Evolutionary conservation across 805 yeast genomes (phyloP).

Genomic region (Cyberlindnera veronae): DNA sequence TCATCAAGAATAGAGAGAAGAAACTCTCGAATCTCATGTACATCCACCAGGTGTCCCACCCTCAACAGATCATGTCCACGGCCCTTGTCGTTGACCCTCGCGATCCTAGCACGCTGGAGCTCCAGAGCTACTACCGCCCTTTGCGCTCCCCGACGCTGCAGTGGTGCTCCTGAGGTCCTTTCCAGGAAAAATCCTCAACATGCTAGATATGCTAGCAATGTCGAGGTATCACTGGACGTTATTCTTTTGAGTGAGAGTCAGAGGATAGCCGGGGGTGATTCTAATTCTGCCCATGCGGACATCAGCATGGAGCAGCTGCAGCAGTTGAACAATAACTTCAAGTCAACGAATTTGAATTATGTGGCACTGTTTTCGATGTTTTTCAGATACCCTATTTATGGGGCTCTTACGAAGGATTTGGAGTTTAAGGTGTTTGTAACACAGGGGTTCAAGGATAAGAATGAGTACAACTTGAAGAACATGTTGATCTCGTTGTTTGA

Average conservation of each 20-base stretch:
- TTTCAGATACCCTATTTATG: slow-evolving; percentile 25
- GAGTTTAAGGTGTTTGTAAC: slow-evolving; percentile 21
- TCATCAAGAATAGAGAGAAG: slow-evolving; percentile 15
- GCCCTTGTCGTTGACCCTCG: slow-evolving; percentile 14
- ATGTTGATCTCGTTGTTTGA: slow-evolving; percentile 25
- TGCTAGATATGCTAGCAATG: slow-evolving; percentile 17
- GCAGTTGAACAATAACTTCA: slow-evolving; percentile 22
- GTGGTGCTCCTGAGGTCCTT: slow-evolving; percentile 32
- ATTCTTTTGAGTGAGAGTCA: slow-evolving; percentile 31
- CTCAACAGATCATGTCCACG: slow-evolving; percentile 2
- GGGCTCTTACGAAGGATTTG: slow-evolving; percentile 13
- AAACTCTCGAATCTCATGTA: slow-evolving; percentile 18
- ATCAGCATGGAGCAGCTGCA: slow-evolving; percentile 9
- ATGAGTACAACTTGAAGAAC: slow-evolving; percentile 23
- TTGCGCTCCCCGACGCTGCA: slow-evolving; percentile 22
- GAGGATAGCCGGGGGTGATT: slow-evolving; percentile 24
- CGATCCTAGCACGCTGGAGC: slow-evolving; percentile 7
- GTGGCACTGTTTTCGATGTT: slow-evolving; percentile 18
- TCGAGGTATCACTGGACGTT: slow-evolving; percentile 32
- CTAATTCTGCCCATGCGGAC: background rate
- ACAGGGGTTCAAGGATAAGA: slow-evolving; percentile 21
- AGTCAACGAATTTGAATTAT: slow-evolving; percentile 18
- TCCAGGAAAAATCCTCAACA: slow-evolving; percentile 28
- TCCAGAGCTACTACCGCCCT: slow-evolving; percentile 19
- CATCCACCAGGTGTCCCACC: slow-evolving; percentile 12